phyloP scores from a whole-genome alignment of 768 basidiomycete species.

The Suillus lakei region DNA sequence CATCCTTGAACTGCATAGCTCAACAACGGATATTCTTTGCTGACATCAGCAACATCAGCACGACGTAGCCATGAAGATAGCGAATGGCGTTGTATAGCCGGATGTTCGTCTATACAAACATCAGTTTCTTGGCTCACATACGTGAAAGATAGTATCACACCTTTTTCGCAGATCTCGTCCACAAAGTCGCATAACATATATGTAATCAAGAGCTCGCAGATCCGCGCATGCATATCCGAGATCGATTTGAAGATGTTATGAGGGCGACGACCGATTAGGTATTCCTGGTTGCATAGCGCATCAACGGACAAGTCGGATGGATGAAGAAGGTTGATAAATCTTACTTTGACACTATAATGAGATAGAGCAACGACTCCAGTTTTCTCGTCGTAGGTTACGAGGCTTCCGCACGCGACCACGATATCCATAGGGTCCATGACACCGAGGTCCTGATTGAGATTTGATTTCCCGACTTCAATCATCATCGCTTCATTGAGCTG shows the following conservation, averaged over 20 bases:
- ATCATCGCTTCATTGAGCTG: slow-evolving; percentile 4
- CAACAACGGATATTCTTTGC: background rate
- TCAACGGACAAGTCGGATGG: background rate
- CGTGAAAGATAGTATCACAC: background rate
- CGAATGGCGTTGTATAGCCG: no score
- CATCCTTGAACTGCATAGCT: background rate
- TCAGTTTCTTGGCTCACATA: background rate
- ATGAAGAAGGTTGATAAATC: background rate
- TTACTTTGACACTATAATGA: slow-evolving; percentile 13
- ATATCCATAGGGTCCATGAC: slow-evolving; percentile 7
- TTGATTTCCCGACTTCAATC: background rate
- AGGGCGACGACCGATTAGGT: background rate
- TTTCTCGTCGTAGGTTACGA: slow-evolving; percentile 3
- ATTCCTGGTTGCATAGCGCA: background rate
- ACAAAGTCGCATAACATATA: background rate
- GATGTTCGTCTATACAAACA: background rate
- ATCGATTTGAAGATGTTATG: background rate
- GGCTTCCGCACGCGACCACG: background rate
- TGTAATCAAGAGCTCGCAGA: background rate
- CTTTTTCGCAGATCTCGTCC: background rate
- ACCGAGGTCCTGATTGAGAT: background rate
- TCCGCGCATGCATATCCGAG: background rate
- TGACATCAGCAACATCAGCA: no score
- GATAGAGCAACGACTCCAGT: background rate
- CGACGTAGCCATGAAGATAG: no score